Base-by-base conservation (phyloP, 805 yeast genomes). In the Candida qinlingensis region DNA sequence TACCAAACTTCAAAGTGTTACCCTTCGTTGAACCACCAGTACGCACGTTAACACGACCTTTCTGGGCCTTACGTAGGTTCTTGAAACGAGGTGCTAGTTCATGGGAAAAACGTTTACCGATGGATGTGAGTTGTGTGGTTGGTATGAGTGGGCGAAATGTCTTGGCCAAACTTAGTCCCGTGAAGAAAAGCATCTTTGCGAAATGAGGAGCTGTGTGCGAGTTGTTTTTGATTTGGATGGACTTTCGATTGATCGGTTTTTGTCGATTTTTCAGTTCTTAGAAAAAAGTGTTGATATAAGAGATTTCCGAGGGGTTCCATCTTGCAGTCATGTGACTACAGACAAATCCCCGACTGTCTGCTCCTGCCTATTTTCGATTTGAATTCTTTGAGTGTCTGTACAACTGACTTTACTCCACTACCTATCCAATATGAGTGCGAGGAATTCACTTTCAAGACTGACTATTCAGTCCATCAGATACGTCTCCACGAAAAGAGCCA, bases 21-120 rank as follows among this genome's bases (percentile, higher is more conserved):
- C 99, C 99, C 65, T 87, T 90, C 46, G 79, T 75, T 3, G 97
- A 90, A 2, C 97, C 97, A 45, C 99, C 99, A 11, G 86, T 87
- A 67, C 96, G 85, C 9, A 91, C 97, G 1, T 95, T 80, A 6
- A 94, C 97, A 58, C 97, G 76, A 29, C 99, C 99, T 66, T 94
- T 94, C 68, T 87, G 90, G 43, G 88, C 87, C 67, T 92, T 92
- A 59, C 79, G 75, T 26, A 57, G 46, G 29, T 57, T 49, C 36
- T 58, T 62, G 55, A 62, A 62, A 46, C 65, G 54, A 44, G 65
- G 65, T 6, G 65, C 63, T 19, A 45, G 34, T 43, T 62, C 64
- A 42, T 62, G 65, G 12, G 56, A 52, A 42, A 54, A 62, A 50
- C 65, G 60, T 49, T 56, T 62, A n/a, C 58, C 61, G 4, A 54